A percentile compares a stretch with the other conserved stretches of the same genome.
Conservation (phyloP, 768 basidiomycete species). For the Dioszegia crocea region DNA sequence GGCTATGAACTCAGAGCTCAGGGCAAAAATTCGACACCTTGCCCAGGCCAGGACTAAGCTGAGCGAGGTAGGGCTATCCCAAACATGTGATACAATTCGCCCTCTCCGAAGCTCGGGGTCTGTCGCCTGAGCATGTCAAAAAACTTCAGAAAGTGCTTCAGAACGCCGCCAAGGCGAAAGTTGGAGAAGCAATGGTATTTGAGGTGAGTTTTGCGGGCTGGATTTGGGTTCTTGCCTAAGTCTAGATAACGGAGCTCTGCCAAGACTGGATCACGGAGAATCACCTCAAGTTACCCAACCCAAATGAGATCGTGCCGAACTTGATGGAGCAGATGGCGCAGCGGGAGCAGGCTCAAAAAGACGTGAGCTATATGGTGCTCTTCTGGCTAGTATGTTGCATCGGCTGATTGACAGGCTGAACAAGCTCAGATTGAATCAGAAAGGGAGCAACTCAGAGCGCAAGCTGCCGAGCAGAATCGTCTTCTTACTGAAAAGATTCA, state of each 20-base stretch:
- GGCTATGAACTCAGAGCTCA: not conserved
- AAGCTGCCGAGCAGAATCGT: constrained; percentile 29
- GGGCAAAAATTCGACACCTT: not conserved
- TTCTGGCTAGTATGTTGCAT: not conserved
- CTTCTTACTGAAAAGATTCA: constrained; percentile 35
- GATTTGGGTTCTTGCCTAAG: not conserved
- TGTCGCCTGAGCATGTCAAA: constrained; percentile 35
- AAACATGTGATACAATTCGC: constrained; percentile 25
- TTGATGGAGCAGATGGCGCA: constrained; percentile 46
- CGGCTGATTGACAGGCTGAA: constrained; percentile 22
- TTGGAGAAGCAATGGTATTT: constrained; percentile 40
- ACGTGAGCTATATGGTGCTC: constrained; percentile 18
- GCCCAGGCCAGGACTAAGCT: not conserved
- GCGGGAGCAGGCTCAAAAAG: constrained; percentile 38
- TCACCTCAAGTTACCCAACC: constrained; percentile 38
- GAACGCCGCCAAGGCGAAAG: constrained; percentile 27
- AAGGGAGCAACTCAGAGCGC: constrained; percentile 13
- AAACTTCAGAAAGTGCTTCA: constrained; percentile 25
- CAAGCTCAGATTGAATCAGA: constrained; percentile 23
- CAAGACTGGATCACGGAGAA: constrained; percentile 40
- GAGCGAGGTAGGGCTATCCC: constrained; percentile 31
- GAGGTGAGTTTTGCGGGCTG: constrained; percentile 23
- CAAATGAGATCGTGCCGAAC: constrained; percentile 27
- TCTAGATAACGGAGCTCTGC: constrained; percentile 31
- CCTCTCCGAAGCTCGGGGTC: constrained; percentile 24